Evolutionary conservation across 352 stramenopile genomes (phyloP).

Genomic region (Peronospora belbahrii): DNA sequence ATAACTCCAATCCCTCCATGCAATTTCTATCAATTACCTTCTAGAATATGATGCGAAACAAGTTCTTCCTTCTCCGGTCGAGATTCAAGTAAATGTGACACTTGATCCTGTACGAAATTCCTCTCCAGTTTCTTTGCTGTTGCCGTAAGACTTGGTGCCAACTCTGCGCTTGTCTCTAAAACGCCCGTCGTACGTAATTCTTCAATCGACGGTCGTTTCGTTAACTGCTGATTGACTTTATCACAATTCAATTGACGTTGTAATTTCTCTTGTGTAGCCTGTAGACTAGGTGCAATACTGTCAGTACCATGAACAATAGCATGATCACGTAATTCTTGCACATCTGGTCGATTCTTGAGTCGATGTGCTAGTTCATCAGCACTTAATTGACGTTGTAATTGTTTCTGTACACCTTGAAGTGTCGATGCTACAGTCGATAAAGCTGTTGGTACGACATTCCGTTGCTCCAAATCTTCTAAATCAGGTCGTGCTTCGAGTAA

Average conservation of each 20-base stretch:
- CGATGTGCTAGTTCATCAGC: conserved; percentile 62
- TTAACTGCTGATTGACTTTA: conserved; percentile 64
- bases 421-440: conserved; percentile 42
- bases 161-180: conserved; percentile 44
- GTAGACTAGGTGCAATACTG: conserved; percentile 62
- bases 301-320: conserved; percentile 57
- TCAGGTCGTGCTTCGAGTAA: conserved; percentile 52
- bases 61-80: conserved; percentile 74
- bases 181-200: conserved; percentile 56
- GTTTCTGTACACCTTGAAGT: conserved; percentile 65
- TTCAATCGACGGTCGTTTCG: conserved; percentile 52
- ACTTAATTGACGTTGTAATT: conserved; percentile 68
- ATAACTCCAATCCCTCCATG: too few species aligned
- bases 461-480: conserved; percentile 42
- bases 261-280: conserved; percentile 73
- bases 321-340: conserved; percentile 66
- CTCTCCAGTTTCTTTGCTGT: conserved; percentile 76
- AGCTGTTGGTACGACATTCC: conserved; percentile 37
- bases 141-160: conserved; percentile 57
- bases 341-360: conserved; percentile 58
- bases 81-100: conserved; percentile 70
- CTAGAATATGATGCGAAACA: conserved; percentile 62
- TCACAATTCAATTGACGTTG: conserved; percentile 69
- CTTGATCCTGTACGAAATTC: conserved; percentile 73
- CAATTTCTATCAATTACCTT: conserved; percentile 24